Evolutionary conservation across 2,329 filamentous ascomycete species (phyloP).

Genomic region (Alternaria dauci): DNA sequence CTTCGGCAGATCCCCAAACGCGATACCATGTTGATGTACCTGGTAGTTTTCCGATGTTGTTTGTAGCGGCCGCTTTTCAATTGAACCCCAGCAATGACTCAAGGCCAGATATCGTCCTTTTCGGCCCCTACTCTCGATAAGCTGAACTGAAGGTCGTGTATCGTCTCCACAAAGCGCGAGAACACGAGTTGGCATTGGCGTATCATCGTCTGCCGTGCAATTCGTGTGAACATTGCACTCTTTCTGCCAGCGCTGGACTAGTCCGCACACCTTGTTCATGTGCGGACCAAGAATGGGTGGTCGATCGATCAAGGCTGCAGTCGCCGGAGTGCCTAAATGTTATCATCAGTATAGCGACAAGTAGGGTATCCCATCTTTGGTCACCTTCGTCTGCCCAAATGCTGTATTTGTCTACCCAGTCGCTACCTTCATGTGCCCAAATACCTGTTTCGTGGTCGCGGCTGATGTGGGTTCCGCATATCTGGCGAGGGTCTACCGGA

Average conservation of each 20-base stretch:
- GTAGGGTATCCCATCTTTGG: no score
- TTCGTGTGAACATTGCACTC: rapidly evolving
- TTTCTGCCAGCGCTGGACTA: no score
- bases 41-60: neutral
- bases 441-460: no score
- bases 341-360: no score
- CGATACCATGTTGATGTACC: rapidly evolving
- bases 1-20: neutral
- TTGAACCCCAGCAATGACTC: neutral
- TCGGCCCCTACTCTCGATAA: rapidly evolving
- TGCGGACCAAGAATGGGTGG: rapidly evolving
- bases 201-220: rapidly evolving
- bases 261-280: no score
- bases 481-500: no score
- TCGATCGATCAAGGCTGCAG: rapidly evolving
- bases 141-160: rapidly evolving
- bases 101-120: neutral
- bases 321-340: no score
- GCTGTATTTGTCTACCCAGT: no score
- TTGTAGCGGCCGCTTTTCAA: rapidly evolving
- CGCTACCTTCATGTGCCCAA: no score
- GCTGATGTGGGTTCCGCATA: no score
- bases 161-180: rapidly evolving
- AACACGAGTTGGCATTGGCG: neutral
- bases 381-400: no score